Percentiles rank a stretch among this genome's conserved stretches.
These are phyloP conservation scores for Rutstroemia sp. DNA, from an alignment of 2,329 filamentous ascomycete genomes.

Conservation along the genomic window DNA sequence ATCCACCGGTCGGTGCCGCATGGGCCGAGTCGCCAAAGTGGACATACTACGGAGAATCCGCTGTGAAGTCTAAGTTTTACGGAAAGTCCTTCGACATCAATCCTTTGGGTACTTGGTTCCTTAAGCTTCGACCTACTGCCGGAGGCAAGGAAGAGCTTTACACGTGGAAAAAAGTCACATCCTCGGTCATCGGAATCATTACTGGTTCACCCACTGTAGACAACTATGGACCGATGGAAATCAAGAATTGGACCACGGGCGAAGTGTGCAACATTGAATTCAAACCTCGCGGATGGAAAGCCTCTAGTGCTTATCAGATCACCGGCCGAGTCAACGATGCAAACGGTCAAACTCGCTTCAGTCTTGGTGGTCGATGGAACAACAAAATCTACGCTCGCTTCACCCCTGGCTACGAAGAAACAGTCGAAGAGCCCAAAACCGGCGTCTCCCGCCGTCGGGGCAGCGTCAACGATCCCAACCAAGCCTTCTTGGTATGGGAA, in stretches of 20 bases:
- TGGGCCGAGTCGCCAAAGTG: slow-evolving; percentile 89
- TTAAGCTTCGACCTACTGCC: slow-evolving; percentile 68
- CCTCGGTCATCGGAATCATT: slow-evolving; percentile 96
- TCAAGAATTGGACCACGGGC: slow-evolving; percentile 95
- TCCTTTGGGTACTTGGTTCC: slow-evolving; percentile 93
- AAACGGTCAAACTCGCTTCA: slow-evolving; percentile 75
- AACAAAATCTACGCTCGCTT: slow-evolving; percentile 92
- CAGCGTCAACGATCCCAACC: slow-evolving; percentile 56
- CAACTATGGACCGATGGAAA: slow-evolving; percentile 94
- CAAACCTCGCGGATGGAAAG: slow-evolving; percentile 94
- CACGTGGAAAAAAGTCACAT: slow-evolving; percentile 98
- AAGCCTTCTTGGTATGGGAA: slow-evolving; percentile 91
- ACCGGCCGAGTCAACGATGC: slow-evolving; percentile 77
- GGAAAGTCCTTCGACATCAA: slow-evolving; percentile 97
- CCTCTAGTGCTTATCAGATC: slow-evolving; percentile 82
- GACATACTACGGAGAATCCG: slow-evolving; percentile 96
- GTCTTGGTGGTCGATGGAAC: slow-evolving; percentile 92
- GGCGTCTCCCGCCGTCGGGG: slow-evolving; percentile 35
- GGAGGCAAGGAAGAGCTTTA: slow-evolving; percentile 81
- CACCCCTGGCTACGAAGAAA: slow-evolving; percentile 81
- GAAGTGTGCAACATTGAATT: slow-evolving; percentile 88
- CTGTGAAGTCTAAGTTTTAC: slow-evolving; percentile 94
- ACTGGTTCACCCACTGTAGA: slow-evolving; percentile 95
- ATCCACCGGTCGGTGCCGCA: slow-evolving; percentile 88
- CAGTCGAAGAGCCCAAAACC: slow-evolving; percentile 49